These are phyloP conservation scores for Lonicera japonica DNA, from an alignment of 129 eudicot genomes.

Conservation along the genomic window DNA sequence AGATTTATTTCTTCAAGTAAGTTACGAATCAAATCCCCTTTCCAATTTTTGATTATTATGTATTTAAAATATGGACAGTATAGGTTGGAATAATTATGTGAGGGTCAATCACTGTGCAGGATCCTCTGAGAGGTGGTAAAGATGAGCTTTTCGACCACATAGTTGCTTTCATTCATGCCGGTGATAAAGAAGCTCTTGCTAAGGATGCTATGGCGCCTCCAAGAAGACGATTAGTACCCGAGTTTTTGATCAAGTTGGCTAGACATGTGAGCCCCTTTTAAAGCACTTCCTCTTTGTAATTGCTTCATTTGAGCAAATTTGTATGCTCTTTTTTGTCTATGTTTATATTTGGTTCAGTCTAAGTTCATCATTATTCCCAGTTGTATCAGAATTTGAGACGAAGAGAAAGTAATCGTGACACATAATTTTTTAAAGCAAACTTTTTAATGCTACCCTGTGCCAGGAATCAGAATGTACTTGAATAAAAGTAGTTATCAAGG, in stretches of 20 bases:
- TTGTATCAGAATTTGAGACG: too few species aligned
- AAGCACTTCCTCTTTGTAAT: conserved; percentile 17
- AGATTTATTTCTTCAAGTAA: conserved; percentile 86
- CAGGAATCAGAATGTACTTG: too few species aligned
- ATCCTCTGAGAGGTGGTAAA: conserved; percentile 90
- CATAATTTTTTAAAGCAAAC: too few species aligned
- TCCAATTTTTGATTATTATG: not conserved
- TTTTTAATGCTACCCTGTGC: too few species aligned
- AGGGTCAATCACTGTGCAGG: conserved; percentile 42
- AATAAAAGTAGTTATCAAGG: too few species aligned
- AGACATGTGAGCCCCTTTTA: conserved; percentile 73
- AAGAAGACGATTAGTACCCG: conserved; percentile 69
- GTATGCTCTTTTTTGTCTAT: too few species aligned
- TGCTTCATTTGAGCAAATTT: not conserved
- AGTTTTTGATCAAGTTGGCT: conserved; percentile 59
- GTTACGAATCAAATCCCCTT: conserved; percentile 7
- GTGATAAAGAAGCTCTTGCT: conserved; percentile 75
- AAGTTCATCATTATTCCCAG: too few species aligned
- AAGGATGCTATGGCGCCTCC: conserved; percentile 83
- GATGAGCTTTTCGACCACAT: conserved; percentile 75
- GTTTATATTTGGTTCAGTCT: too few species aligned
- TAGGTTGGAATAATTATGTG: too few species aligned
- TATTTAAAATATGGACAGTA: not conserved
- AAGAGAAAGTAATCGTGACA: too few species aligned
- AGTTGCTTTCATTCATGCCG: conserved; percentile 54